phyloP scores from a whole-genome alignment of 305 asterid genomes.

The Plantago coronopus region DNA sequence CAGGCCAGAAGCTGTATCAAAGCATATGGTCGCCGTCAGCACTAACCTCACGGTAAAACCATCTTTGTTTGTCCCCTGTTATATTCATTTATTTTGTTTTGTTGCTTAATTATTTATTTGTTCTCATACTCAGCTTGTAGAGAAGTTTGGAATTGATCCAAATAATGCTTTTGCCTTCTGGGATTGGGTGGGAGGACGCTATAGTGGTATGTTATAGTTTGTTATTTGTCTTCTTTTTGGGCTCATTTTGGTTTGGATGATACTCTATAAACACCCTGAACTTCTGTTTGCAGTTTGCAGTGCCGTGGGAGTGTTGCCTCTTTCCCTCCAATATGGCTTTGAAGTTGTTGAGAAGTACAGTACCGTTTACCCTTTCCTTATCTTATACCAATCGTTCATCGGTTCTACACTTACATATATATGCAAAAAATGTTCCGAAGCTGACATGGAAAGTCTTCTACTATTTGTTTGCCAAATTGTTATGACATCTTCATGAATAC shows the following conservation, averaged over 20 bases:
- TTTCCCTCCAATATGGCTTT: conserved; percentile 96
- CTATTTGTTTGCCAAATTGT: background rate
- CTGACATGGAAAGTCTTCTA: conserved; percentile 9
- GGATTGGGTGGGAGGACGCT: conserved; percentile 99
- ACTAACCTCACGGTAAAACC: conserved; percentile 74
- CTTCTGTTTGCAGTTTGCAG: conserved; percentile 85
- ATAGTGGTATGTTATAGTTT: conserved; percentile 72
- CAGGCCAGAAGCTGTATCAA: conserved; percentile 92
- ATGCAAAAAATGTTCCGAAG: conserved; percentile 7
- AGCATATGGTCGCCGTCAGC: conserved; percentile 99
- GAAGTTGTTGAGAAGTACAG: conserved; percentile 76
- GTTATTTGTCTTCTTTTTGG: background rate
- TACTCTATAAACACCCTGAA: conserved; percentile 26
- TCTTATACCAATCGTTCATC: conserved; percentile 9
- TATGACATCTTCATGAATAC: background rate
- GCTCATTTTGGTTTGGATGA: conserved; percentile 18
- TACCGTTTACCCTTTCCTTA: conserved; percentile 26
- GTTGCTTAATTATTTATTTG: conserved; percentile 22
- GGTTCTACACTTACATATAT: background rate
- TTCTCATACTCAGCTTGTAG: conserved; percentile 71
- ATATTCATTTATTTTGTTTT: conserved; percentile 20
- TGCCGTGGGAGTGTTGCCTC: conserved; percentile 97
- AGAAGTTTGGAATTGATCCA: conserved; percentile 96
- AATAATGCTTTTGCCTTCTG: conserved; percentile 98
- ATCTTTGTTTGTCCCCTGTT: conserved; percentile 23